Evolutionary conservation across 129 eudicot species (phyloP), one percentile per base, ranked within the genome.

Genomic region (Lactuca saligna): DNA sequence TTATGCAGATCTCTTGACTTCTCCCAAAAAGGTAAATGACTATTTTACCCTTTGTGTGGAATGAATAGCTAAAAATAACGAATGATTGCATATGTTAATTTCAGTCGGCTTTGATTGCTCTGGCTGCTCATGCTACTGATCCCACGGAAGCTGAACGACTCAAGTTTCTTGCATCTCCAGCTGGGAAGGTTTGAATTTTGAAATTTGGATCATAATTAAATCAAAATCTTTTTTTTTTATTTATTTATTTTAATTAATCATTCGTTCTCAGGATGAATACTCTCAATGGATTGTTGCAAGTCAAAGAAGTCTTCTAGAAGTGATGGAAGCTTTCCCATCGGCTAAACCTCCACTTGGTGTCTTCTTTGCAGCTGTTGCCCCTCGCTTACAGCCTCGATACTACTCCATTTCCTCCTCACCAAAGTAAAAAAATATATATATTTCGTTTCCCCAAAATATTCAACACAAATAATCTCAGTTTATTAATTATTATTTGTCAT

Each of bases 231-330:
- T 4, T 46, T 46, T 46, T 11, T 46, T 46, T n/a, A n/a, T n/a
- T n/a, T n/a, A n/a, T n/a, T n/a, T n/a, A n/a, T n/a, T n/a, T n/a
- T n/a, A n/a, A n/a, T n/a, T n/a, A n/a, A n/a, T n/a, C n/a, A n/a
- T n/a, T n/a, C n/a, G n/a, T n/a, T n/a, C n/a, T n/a, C 79, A 93
- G 98, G 98, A 93, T 79, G 98, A 93, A 83, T 93, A 93, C 85
- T 76, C 97, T 33, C 90, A 89, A 63, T 89, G 96, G 94, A 54
- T 89, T 71, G 86, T 93, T 74, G 82, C 98, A 59, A 87, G 75
- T 57, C 95, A 78, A 82, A 86, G 96, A 81, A 93, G 98, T 79
- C 85, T 93, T 53, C 95, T 93, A 65, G 98, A 93, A 71, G 91
- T 93, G 29, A 78, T 93, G 85, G 80, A 87, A 31, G 95, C 91